Evolutionary conservation across 257 asterid genomes (phyloP).

Genomic region (Solanum piurae): DNA sequence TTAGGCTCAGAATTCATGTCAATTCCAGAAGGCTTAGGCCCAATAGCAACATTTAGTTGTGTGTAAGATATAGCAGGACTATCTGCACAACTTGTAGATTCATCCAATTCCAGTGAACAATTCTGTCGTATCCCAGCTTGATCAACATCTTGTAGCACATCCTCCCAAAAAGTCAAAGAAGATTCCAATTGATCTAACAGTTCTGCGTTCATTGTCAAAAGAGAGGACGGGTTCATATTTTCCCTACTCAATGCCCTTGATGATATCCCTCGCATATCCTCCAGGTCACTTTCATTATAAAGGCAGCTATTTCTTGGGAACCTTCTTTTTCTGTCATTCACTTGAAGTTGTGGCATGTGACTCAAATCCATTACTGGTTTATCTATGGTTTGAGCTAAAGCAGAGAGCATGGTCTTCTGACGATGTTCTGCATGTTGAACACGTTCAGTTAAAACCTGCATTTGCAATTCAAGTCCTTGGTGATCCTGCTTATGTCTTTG

Average conservation of each 20-base stretch:
- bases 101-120: slow-evolving; percentile 35
- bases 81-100: slow-evolving; percentile 33
- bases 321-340: slow-evolving; percentile 57
- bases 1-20: slow-evolving; percentile 65
- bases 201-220: slow-evolving; percentile 30
- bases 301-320: slow-evolving; percentile 37
- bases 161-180: slow-evolving; percentile 58
- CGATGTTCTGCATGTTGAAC: slow-evolving; percentile 32
- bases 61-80: slow-evolving; percentile 51
- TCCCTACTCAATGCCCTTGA: slow-evolving; percentile 26
- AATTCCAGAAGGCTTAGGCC: slow-evolving; percentile 29
- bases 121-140: slow-evolving; percentile 23
- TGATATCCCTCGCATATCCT: slow-evolving; percentile 19
- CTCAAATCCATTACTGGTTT: slow-evolving; percentile 30
- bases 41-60: slow-evolving; percentile 33
- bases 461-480: slow-evolving; percentile 32
- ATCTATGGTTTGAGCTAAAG: slow-evolving; percentile 32
- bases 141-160: slow-evolving; percentile 26
- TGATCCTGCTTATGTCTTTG: slow-evolving; percentile 44
- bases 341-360: slow-evolving; percentile 29
- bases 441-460: slow-evolving; percentile 33
- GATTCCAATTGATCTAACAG: slow-evolving; percentile 53
- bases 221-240: slow-evolving; percentile 27
- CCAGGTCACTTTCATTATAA: slow-evolving; percentile 24
- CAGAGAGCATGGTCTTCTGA: slow-evolving; percentile 43